A percentile compares a stretch with the other conserved stretches of the same genome.
These are phyloP conservation scores for Areca catechu DNA, from an alignment of 176 grass and related monocot species.

Conservation along the genomic window DNA sequence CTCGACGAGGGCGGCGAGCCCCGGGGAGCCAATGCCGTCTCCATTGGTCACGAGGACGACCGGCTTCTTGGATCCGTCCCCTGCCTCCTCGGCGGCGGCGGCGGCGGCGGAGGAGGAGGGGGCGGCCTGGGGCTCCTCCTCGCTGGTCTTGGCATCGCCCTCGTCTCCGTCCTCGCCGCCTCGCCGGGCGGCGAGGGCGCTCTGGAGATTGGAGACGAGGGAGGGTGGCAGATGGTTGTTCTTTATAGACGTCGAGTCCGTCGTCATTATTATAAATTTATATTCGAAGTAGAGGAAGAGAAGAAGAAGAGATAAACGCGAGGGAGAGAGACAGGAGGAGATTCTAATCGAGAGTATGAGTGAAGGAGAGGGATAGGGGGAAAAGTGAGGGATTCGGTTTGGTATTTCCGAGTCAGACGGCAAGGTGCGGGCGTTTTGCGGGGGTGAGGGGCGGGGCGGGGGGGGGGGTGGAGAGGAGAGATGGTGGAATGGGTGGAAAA, in stretches of 20 bases:
- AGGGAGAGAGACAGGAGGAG: constrained; percentile 5
- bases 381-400: not conserved
- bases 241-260: constrained; percentile 2
- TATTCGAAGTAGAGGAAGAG: not conserved
- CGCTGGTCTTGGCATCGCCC: not conserved
- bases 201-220: constrained; percentile 39
- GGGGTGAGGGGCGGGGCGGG: too few species aligned
- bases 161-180: not conserved
- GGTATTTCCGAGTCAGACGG: not conserved
- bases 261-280: constrained; percentile 8
- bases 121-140: constrained; percentile 6
- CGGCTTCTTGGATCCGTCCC: constrained; percentile 20
- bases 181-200: constrained; percentile 20
- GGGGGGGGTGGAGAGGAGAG: not conserved
- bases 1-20: constrained; percentile 34
- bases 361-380: not conserved
- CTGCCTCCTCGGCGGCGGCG: not conserved
- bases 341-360: not conserved
- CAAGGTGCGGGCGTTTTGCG: too few species aligned
- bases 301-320: constrained; percentile 2
- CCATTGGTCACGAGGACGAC: constrained; percentile 36
- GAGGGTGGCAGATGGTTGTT: constrained; percentile 14
- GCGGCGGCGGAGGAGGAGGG: constrained; percentile 13
- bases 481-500: too few species aligned
- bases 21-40: constrained; percentile 36